A percentile compares a stretch with the other conserved stretches of the same genome.
phyloP scores from a whole-genome alignment of 1,284 basidiomycete species.

The Ceratobasidium sp. region DNA sequence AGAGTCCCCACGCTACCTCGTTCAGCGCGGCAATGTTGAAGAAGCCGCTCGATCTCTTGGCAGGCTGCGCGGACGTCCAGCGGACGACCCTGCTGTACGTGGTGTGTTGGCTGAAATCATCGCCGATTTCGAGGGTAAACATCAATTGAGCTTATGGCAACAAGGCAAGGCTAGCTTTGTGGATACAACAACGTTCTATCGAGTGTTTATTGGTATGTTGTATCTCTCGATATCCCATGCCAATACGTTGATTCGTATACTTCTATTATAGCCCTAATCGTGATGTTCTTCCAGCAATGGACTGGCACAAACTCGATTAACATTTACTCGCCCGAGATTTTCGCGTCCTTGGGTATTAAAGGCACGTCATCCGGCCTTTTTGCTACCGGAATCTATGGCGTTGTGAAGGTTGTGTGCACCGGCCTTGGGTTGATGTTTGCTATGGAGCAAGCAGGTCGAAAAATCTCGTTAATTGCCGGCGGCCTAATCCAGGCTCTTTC shows the following conservation, averaged over 20 bases:
- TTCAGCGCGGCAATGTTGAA: constrained; percentile 52
- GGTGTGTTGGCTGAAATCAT: constrained; percentile 45
- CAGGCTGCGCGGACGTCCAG: constrained; percentile 32
- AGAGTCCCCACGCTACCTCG: constrained; percentile 53
- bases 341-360: constrained; percentile 50
- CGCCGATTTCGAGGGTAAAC: constrained; percentile 45
- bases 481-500: constrained; percentile 46
- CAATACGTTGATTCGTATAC: neutral
- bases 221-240: neutral
- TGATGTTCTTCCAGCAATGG: constrained; percentile 53
- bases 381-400: constrained; percentile 48
- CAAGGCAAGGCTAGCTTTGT: constrained; percentile 42
- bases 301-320: constrained; percentile 50
- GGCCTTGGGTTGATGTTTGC: constrained; percentile 39
- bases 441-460: constrained; percentile 48
- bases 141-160: constrained; percentile 47
- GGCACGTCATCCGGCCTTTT: constrained; percentile 51
- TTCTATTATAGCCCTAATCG: constrained; percentile 29
- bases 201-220: constrained; percentile 43
- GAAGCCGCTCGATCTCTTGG: constrained; percentile 45
- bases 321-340: constrained; percentile 51
- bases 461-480: constrained; percentile 43
- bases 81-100: constrained; percentile 46
- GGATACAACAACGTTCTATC: constrained; percentile 42
- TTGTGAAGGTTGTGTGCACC: constrained; percentile 48